These are phyloP conservation scores for Onygenales sp. DNA, from an alignment of 2,329 filamentous ascomycete genomes.

Conservation along the genomic window DNA sequence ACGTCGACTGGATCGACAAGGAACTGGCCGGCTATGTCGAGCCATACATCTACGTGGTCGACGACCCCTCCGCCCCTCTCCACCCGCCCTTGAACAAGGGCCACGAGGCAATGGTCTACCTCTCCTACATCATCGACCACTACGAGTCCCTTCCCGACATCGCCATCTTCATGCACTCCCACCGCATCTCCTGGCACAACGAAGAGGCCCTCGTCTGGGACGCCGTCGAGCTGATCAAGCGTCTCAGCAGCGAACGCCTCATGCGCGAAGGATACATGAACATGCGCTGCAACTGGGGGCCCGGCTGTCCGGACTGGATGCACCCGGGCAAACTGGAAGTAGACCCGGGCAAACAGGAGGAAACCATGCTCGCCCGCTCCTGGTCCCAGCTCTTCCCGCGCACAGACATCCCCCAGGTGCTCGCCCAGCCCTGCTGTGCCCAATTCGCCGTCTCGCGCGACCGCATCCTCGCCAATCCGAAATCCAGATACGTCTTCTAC, in stretches of 20 bases:
- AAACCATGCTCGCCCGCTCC: constrained; percentile 35
- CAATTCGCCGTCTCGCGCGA: constrained; percentile 54
- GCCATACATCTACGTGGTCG: constrained; percentile 42
- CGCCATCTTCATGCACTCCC: constrained; percentile 51
- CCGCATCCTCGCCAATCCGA: constrained; percentile 45
- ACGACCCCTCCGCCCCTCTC: constrained; percentile 40
- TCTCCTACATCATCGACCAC: constrained; percentile 54
- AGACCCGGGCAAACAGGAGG: constrained; percentile 37
- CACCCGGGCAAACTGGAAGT: constrained; percentile 35
- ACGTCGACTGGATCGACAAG: constrained; percentile 45
- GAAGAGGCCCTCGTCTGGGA: constrained; percentile 44
- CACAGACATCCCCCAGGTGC: constrained; percentile 36
- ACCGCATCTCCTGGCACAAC: constrained; percentile 51
- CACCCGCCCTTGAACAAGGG: constrained; percentile 52
- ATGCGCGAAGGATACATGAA: constrained; percentile 50
- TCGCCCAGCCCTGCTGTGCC: constrained; percentile 54
- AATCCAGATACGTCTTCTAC: constrained; percentile 46
- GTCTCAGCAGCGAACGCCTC: constrained; percentile 44
- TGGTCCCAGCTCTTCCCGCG: constrained; percentile 41
- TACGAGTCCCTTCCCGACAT: constrained; percentile 52
- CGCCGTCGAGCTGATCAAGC: constrained; percentile 40
- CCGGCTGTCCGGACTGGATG: constrained; percentile 52
- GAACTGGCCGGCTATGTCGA: constrained; percentile 39
- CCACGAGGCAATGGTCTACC: constrained; percentile 53
- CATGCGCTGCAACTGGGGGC: constrained; percentile 48